phyloP scores from a whole-genome alignment of 2,329 filamentous ascomycete species.

The Talaromyces sp. region DNA sequence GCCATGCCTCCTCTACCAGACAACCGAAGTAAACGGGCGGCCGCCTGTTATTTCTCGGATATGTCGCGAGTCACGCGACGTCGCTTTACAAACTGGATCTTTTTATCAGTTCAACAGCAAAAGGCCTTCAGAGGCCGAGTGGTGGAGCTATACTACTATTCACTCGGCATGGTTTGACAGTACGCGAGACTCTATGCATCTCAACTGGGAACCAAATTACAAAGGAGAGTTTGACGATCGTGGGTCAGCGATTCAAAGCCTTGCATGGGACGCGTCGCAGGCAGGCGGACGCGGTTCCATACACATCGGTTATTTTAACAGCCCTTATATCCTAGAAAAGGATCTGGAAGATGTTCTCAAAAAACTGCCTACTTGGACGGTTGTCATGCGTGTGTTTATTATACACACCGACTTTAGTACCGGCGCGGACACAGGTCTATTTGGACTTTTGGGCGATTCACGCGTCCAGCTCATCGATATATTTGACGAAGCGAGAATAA shows the following conservation, averaged over 20 bases:
- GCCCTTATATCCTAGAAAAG: background rate
- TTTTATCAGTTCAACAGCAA: background rate
- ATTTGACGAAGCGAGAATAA: background rate
- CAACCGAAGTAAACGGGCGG: background rate
- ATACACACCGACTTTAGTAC: constrained; percentile 2
- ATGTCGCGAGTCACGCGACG: background rate
- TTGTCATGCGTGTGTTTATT: constrained; percentile 4
- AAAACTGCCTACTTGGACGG: background rate
- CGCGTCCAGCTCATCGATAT: constrained; percentile 3
- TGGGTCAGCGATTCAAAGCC: background rate
- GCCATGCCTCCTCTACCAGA: constrained; percentile 4
- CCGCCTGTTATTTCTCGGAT: constrained; percentile 5
- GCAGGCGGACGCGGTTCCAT: background rate
- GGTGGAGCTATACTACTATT: background rate
- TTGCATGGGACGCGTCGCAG: background rate
- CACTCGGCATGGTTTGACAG: background rate
- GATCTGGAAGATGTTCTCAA: background rate
- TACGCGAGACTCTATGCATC: background rate
- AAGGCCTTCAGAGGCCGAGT: background rate
- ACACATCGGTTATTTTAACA: background rate
- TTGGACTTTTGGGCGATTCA: constrained; percentile 3
- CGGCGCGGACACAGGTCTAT: background rate
- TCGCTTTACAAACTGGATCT: background rate
- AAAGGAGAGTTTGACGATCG: background rate
- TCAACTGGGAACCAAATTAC: constrained; percentile 1